Evolutionary conservation across 2,329 filamentous ascomycete species (phyloP), one percentile per base, ranked within the genome.

Genomic region (Hymenoscyphus fructigenus): DNA sequence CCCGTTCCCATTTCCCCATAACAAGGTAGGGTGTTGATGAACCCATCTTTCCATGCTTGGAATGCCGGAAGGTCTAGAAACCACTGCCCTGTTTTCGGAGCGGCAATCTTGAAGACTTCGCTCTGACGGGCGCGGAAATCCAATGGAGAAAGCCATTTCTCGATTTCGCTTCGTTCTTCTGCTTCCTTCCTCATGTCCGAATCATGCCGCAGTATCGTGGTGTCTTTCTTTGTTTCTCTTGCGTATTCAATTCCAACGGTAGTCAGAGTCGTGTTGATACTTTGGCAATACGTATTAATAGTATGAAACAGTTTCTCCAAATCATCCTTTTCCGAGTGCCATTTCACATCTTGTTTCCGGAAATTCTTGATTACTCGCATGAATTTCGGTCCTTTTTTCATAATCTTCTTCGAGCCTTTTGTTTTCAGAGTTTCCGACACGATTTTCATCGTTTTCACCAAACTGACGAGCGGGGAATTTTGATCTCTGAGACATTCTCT

Each of bases 71-170:
- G 57, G 20, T 69, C 57, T 14, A 66, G 15, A 41, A 69, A 68
- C 62, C 63, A 69, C 5, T 57, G n/a, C 3, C 66, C 66, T 1
- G 57, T 56, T 23, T 36, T n/a, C 9, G 38, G 17, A 28, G 57
- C 55, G 14, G 61, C 53, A 5, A 4, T n/a, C 28, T 67, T 62
- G 50, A 65, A 57, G 23, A 63, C 59, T 9, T 64, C 53, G n/a
- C 41, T 56, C 59, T 68, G 66, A 26, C 36, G 56, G 3, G 61
- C 62, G 50, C 65, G 66, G 50, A 63, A 67, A 26, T 69, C 61
- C 7, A 69, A 55, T 2, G 66, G 62, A 15, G 68, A 69, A 4
- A 69, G 63, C 68, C 68, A 68, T 12, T 36, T 55, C 34, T 69
- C 68, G n/a, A 69, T 65, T 14, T 59, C 61, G 32, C 65, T 68